phyloP scores from a whole-genome alignment of 1,284 basidiomycete species.

The Neonothopanus nambi region DNA sequence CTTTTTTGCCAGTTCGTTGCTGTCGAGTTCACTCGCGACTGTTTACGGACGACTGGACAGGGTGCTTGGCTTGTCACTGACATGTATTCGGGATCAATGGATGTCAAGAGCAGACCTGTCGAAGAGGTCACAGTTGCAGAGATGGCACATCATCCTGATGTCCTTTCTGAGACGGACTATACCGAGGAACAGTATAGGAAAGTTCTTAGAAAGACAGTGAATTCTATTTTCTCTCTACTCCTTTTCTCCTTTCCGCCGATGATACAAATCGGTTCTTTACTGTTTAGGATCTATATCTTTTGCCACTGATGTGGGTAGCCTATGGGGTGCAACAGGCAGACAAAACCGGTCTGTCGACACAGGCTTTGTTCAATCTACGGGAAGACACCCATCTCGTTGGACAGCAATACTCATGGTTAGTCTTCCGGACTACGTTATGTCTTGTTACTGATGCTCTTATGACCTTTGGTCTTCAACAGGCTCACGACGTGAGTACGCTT shows the following conservation, averaged over 20 bases:
- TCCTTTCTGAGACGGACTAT: slow-evolving; percentile 12
- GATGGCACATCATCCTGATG: too few relatives aligned
- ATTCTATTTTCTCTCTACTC: background rate
- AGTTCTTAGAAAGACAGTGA: slow-evolving; percentile 14
- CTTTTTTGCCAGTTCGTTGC: too few relatives aligned
- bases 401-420: slow-evolving; percentile 19
- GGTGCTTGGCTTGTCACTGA: too few relatives aligned
- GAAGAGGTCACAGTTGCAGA: too few relatives aligned
- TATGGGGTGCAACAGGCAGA: slow-evolving; percentile 21
- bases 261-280: too few relatives aligned
- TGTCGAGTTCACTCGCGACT: too few relatives aligned
- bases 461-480: slow-evolving; percentile 9
- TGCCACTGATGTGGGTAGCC: slow-evolving; percentile 17
- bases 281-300: slow-evolving; percentile 14
- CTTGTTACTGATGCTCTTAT: background rate
- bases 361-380: slow-evolving; percentile 16
- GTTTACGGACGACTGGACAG: too few relatives aligned
- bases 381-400: slow-evolving; percentile 18
- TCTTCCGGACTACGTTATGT: background rate
- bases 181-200: slow-evolving; percentile 14
- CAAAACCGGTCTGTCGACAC: slow-evolving; percentile 19
- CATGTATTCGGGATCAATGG: too few relatives aligned
- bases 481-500: slow-evolving; percentile 14
- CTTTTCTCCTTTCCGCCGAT: background rate
- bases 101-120: too few relatives aligned